phyloP scores from a whole-genome alignment of 441 rosid genomes.

The Jatropha podagrica region DNA sequence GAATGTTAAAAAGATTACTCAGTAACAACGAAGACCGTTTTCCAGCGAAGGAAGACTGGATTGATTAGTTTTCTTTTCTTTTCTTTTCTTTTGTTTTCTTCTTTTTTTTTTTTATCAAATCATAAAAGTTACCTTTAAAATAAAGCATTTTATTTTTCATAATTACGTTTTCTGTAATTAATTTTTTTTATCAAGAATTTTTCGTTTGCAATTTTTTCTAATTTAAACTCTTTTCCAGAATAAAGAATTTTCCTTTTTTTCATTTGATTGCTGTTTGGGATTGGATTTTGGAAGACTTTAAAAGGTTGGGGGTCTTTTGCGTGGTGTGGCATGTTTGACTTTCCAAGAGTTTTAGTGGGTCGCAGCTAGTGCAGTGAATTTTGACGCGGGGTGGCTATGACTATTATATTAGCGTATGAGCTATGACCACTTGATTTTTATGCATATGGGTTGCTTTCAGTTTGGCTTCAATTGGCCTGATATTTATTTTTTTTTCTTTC shows the following conservation, averaged over 20 bases:
- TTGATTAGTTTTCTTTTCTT: background rate
- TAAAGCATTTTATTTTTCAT: too few relatives aligned
- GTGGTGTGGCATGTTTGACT: background rate
- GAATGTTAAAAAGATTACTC: too few relatives aligned
- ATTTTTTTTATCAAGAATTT: too few relatives aligned
- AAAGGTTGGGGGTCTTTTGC: background rate
- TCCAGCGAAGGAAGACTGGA: background rate
- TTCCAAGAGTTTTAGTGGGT: slow-evolving; percentile 2
- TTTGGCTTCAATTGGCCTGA: background rate
- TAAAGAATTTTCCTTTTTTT: background rate
- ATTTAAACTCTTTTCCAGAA: too few relatives aligned
- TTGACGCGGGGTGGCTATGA: slow-evolving; percentile 20
- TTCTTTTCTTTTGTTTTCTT: too few relatives aligned
- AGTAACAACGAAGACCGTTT: background rate
- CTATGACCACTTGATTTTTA: background rate
- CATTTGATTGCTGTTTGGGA: background rate
- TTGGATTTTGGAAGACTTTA: background rate
- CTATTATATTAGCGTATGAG: background rate
- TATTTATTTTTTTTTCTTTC: background rate
- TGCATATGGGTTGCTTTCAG: background rate
- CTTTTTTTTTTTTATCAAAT: background rate
- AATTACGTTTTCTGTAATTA: too few relatives aligned
- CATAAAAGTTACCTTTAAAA: background rate
- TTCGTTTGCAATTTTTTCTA: too few relatives aligned
- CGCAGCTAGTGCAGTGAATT: slow-evolving; percentile 23